Evolutionary conservation across 345 rosid genomes (phyloP).

Genomic region (Capsella bursapastoris): DNA sequence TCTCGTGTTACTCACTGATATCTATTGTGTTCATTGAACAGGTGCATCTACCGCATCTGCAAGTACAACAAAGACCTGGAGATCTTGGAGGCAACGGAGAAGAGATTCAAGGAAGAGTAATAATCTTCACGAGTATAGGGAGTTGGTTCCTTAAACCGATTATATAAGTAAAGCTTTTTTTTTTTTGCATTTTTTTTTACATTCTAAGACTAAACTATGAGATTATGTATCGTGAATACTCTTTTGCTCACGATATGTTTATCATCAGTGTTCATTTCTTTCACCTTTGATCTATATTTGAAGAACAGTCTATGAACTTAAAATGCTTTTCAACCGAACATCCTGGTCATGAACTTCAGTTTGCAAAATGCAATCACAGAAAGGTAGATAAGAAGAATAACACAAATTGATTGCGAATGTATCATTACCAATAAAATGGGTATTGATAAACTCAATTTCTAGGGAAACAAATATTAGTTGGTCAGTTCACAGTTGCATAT

Average conservation of each 20-base stretch:
- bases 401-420: neutral
- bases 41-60: slow-evolving; percentile 85
- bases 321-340: neutral
- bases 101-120: slow-evolving; percentile 72
- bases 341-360: neutral
- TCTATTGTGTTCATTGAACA: slow-evolving; percentile 40
- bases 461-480: slow-evolving; percentile 3
- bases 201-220: neutral
- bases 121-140: slow-evolving; percentile 1
- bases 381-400: neutral
- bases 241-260: slow-evolving; percentile 3
- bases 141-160: slow-evolving; percentile 21
- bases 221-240: neutral
- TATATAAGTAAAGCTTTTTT: slow-evolving; percentile 20
- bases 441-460: slow-evolving; percentile 17
- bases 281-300: neutral
- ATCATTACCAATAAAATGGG: slow-evolving; percentile 1
- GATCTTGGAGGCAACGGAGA: slow-evolving; percentile 73
- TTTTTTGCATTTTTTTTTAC: neutral
- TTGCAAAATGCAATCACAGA: neutral
- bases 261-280: neutral
- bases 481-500: slow-evolving; percentile 26
- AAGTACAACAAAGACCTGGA: slow-evolving; percentile 72
- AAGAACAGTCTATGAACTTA: neutral
- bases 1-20: neutral